Evolutionary conservation across 805 yeast species (phyloP).

Genomic region (Candida takata): DNA sequence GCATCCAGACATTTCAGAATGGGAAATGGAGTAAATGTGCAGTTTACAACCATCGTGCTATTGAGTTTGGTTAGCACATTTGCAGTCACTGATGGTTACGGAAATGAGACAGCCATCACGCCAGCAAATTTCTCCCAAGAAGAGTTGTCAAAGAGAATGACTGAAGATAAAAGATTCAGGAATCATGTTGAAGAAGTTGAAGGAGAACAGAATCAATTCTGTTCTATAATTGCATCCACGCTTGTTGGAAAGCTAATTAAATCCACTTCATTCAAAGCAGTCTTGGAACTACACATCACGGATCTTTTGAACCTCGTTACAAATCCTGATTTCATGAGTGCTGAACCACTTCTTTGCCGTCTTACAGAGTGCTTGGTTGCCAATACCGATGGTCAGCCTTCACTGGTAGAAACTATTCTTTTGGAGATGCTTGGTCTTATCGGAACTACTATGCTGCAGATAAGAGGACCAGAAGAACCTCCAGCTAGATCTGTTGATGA

Average conservation of each 20-base stretch:
- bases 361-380: conserved; percentile 37
- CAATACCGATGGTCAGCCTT: conserved; percentile 30
- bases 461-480: conserved; percentile 23
- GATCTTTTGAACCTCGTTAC: conserved; percentile 47
- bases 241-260: conserved; percentile 20
- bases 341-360: conserved; percentile 42
- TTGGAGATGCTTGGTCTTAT: conserved; percentile 58
- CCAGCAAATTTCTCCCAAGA: conserved; percentile 3
- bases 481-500: neutral
- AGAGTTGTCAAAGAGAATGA: conserved; percentile 10
- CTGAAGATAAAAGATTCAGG: conserved; percentile 10
- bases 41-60: conserved; percentile 39
- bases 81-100: conserved; percentile 18
- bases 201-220: conserved; percentile 6
- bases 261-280: conserved; percentile 28
- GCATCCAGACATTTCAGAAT: conserved; percentile 37
- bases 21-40: conserved; percentile 41
- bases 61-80: conserved; percentile 37
- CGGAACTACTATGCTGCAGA: conserved; percentile 41
- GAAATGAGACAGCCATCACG: conserved; percentile 11
- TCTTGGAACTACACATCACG: conserved; percentile 46
- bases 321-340: conserved; percentile 57
- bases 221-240: conserved; percentile 12
- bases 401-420: conserved; percentile 41
- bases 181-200: neutral